These are phyloP conservation scores for Capsicum pubescens DNA, from an alignment of 257 asterid genomes.

Conservation along the genomic window DNA sequence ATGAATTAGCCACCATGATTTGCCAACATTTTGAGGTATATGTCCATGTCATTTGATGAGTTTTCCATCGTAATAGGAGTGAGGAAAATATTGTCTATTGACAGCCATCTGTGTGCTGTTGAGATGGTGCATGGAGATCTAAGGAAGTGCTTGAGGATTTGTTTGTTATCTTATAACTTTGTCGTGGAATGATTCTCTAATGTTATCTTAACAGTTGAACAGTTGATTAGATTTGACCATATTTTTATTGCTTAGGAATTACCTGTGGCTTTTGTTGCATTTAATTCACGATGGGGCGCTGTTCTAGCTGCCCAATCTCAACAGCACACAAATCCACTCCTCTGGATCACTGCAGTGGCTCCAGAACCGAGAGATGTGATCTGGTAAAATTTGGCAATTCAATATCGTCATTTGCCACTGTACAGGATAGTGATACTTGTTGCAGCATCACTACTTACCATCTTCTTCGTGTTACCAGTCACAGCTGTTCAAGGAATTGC, in stretches of 20 bases:
- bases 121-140: background rate
- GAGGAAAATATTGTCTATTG: conserved; percentile 24
- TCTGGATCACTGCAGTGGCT: conserved; percentile 91
- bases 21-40: conserved; percentile 2
- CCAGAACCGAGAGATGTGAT: conserved; percentile 94
- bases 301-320: conserved; percentile 95
- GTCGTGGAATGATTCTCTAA: background rate
- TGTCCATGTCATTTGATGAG: conserved; percentile 14
- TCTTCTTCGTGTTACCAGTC: conserved; percentile 93
- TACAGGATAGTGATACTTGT: conserved; percentile 59
- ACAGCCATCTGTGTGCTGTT: background rate
- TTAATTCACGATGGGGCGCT: conserved; percentile 92
- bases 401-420: conserved; percentile 60
- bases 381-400: conserved; percentile 77
- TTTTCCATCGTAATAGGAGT: background rate
- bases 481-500: conserved; percentile 95
- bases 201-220: conserved; percentile 17
- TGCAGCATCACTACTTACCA: conserved; percentile 70
- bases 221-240: background rate
- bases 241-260: conserved; percentile 51
- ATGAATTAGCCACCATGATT: background rate
- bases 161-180: conserved; percentile 1
- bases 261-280: conserved; percentile 91
- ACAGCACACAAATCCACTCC: conserved; percentile 77
- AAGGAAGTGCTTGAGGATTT: background rate